Evolutionary conservation across 768 basidiomycete species (phyloP), one percentile per base, ranked within the genome.

Genomic region (Termitomyces sp.): DNA sequence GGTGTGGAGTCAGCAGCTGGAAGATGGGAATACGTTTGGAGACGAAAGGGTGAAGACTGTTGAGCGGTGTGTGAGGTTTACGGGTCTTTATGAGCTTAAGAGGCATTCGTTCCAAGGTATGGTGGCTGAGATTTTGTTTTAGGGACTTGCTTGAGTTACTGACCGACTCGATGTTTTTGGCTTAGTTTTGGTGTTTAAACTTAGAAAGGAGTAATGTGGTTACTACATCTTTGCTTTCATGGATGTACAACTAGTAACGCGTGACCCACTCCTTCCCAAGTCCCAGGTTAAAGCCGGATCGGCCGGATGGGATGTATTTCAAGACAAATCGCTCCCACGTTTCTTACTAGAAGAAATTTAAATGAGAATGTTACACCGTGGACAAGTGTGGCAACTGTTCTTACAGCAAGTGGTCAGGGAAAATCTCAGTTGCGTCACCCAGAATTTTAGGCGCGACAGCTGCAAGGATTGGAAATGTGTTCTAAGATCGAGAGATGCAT

Each of bases 41-140:
- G 74, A 70, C 20, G 80, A 81, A 60, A 74, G 67, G 50, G 75
- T 81, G 49, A 72, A 70, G 64, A 74, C 69, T 18, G 69, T 69
- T 7, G 53, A 64, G 38, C 69, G 62, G 38, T 65, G 62, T 32
- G 72, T 67, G 33, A 62, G 62, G 33, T 79, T 76, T 70, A 58
- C 58, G 10, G 79, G 77, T 0, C 59, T 38, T 23, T 79, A 73
- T 63, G 64, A 69, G 18, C 63, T 79, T 58, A 77, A 78, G 65
- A 73, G 65, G 59, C 79, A 83, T 67, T 83, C 80, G 26, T 82
- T 83, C 67, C 77, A 78, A 70, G 66, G 77, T 77, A 58, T 35
- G 69, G 10, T 50, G 43, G 20, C 5, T 44, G 4, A 43, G 10
- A 12, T 44, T 44, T 44, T 10, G 40, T 41, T 44, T 44, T n/a